Base-by-base conservation (phyloP, 2,329 filamentous ascomycete species). In the Arthrocladium fulminans region DNA sequence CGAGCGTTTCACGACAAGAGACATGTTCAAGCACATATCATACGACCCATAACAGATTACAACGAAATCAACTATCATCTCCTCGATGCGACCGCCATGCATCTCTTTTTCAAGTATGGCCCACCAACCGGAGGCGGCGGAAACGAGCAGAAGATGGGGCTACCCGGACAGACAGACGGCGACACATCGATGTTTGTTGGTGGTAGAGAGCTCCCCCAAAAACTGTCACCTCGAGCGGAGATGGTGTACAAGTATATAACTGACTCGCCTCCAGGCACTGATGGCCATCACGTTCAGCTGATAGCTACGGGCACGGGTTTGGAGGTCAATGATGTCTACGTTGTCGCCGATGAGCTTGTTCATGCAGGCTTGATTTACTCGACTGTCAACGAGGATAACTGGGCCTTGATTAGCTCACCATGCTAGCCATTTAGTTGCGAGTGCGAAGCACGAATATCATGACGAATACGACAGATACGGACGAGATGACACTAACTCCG, bases 51-150 rank as follows among this genome's bases (percentile, higher is more conserved):
- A 47, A 72, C 76, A 48, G 86, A 96, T 66, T 84, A 84, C 71
- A 95, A 98, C 71, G 92, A 98, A 74, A 78, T 97, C 64, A 84
- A 84, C 63, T 94, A 88, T 65, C 92, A 97, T 68, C 69, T 96
- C 56, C 80, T 98, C 46, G 90, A 98, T 70, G 84, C 88, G 22
- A 86, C 88, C 4, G 86, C 84, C 50, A 84, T 94, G 43, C 92
- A 98, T 70, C 73, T 98, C 44, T 83, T 83, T 68, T 85, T 88
- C 65, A 86, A 83, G 12, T 78, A 80, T 38, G 89, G 88, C 0
- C 77, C 81, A 2, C 72, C 67, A 68, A 69, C 48, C 69, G 63
- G 34, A 67, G 61, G 24, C 67, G 67, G 54, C 66, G 30, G 65
- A 65, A 48, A 66, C 61, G 32, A 64, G 20, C 43, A 47, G 29